Conservation (phyloP, 1,284 basidiomycete genomes). For the Rhizopogon parksii region DNA sequence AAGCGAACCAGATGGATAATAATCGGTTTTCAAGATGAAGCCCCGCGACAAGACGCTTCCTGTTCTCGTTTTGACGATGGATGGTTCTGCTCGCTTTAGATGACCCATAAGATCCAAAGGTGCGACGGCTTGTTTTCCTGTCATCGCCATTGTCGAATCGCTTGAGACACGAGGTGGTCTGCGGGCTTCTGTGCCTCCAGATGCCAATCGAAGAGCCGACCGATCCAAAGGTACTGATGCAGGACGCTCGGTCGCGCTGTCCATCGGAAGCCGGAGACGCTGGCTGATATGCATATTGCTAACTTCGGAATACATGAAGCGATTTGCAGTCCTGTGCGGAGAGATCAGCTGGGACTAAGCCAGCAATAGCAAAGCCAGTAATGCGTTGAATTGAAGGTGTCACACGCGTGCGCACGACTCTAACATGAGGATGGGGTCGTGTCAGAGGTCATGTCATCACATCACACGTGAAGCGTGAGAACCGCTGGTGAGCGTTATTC, state of each 20-base stretch:
- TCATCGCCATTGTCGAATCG: slow-evolving; percentile 3
- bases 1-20: slow-evolving; percentile 72
- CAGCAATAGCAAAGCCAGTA: not conserved
- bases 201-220: slow-evolving; percentile 7
- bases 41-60: slow-evolving; percentile 88
- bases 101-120: slow-evolving; percentile 54
- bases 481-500: not conserved
- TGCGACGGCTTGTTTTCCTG: slow-evolving; percentile 9
- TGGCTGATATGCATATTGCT: not conserved
- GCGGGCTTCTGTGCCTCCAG: slow-evolving; percentile 4
- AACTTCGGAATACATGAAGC: not conserved
- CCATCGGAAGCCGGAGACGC: not conserved
- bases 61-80: slow-evolving; percentile 80
- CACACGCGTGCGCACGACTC: not conserved
- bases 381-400: not conserved
- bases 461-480: not conserved
- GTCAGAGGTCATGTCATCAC: not conserved
- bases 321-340: not conserved
- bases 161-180: not conserved
- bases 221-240: slow-evolving; percentile 13
- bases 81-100: slow-evolving; percentile 57
- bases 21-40: slow-evolving; percentile 91
- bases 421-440: not conserved
- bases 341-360: not conserved
- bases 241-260: slow-evolving; percentile 1